phyloP scores from a whole-genome alignment of 164 flowering plant genomes.

The Tetrastigma voinierianum region DNA sequence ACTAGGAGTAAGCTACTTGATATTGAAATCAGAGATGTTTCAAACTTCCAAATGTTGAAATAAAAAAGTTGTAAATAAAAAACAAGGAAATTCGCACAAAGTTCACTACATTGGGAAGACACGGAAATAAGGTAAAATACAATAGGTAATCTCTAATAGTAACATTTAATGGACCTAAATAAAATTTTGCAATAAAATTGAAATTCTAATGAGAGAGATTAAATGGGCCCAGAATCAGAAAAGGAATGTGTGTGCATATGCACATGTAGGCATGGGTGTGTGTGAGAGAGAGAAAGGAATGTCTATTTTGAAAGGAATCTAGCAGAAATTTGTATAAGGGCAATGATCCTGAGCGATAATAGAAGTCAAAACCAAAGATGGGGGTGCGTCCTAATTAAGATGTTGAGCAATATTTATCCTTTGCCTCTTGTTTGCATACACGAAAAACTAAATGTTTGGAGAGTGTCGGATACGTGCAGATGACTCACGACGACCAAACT shows the following conservation, averaged over 20 bases:
- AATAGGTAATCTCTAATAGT: background rate
- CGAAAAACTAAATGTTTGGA: constrained; percentile 83
- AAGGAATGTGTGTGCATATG: no score
- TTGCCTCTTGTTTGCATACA: constrained; percentile 17
- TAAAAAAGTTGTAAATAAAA: background rate
- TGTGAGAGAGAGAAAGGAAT: constrained; percentile 45
- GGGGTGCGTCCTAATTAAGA: background rate
- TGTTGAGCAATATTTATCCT: background rate
- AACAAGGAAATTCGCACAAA: background rate
- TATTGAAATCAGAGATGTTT: background rate
- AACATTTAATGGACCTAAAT: no score
- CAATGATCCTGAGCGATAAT: background rate
- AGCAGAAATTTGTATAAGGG: constrained; percentile 60
- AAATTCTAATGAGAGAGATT: no score
- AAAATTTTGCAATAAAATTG: no score
- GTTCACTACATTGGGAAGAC: background rate
- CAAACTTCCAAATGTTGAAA: background rate
- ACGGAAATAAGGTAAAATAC: background rate
- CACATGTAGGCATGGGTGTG: background rate
- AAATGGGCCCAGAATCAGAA: no score
- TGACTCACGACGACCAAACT: constrained; percentile 60
- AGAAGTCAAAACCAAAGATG: background rate
- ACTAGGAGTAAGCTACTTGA: no score
- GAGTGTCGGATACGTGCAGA: constrained; percentile 63
- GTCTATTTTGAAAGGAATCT: constrained; percentile 69